Conservation (phyloP, 2,329 filamentous ascomycete genomes). For the Aspergillus novoparasiticus region DNA sequence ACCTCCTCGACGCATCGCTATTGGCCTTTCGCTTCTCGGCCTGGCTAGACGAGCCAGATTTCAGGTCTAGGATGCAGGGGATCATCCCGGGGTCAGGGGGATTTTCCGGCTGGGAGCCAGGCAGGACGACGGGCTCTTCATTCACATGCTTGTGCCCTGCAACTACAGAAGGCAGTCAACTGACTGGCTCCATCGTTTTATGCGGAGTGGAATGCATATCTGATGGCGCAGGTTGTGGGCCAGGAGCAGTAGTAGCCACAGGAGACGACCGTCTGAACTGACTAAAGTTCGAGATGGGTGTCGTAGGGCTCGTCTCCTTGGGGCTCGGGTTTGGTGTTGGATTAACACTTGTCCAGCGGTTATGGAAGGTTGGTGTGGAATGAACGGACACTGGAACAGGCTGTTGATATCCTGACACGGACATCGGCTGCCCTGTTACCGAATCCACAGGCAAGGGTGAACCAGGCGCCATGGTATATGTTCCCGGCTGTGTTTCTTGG, state of each 20-base stretch:
- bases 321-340: conserved; percentile 35
- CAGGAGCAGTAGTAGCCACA: conserved; percentile 24
- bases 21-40: conserved; percentile 47
- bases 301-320: conserved; percentile 40
- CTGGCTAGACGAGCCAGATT: conserved; percentile 45
- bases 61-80: conserved; percentile 41
- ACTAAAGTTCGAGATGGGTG: conserved; percentile 35
- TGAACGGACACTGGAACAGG: conserved; percentile 29
- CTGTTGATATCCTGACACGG: conserved; percentile 20
- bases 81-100: conserved; percentile 33
- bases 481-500: conserved; percentile 33
- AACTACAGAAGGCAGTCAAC: conserved; percentile 27
- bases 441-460: conserved; percentile 32
- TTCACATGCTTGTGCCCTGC: conserved; percentile 21
- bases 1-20: conserved; percentile 45
- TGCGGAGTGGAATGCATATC: conserved; percentile 7
- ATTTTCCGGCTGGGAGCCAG: conserved; percentile 16
- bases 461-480: conserved; percentile 28
- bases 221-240: conserved; percentile 20
- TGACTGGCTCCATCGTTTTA: conserved; percentile 28
- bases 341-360: conserved; percentile 33
- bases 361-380: conserved; percentile 37
- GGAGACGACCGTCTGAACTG: conserved; percentile 36
- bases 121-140: conserved; percentile 20
- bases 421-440: conserved; percentile 24